phyloP scores from a whole-genome alignment of 2,329 filamentous ascomycete genomes.

The Fusarium sp. region DNA sequence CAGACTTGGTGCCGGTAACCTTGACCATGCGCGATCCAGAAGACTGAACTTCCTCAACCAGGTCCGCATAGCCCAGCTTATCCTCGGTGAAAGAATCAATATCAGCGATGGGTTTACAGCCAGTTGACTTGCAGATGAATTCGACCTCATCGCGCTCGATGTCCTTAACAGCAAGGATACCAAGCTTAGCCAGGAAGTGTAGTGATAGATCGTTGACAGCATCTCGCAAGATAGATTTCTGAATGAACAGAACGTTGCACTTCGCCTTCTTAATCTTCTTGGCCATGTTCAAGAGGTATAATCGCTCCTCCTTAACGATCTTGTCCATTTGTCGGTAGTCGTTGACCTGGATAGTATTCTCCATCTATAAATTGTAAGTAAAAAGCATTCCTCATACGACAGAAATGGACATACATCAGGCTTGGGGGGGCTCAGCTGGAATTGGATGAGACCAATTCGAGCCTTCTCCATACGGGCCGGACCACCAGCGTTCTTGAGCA shows the following conservation, averaged over 20 bases:
- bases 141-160: slow-evolving; percentile 99
- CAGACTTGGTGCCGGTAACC: slow-evolving; percentile 87
- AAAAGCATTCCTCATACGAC: not conserved
- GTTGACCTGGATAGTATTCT: slow-evolving; percentile 99
- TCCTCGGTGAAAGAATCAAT: slow-evolving; percentile 99
- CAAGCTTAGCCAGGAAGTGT: slow-evolving; percentile 96
- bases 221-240: slow-evolving; percentile 97
- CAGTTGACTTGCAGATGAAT: slow-evolving; percentile 98
- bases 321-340: slow-evolving; percentile 99
- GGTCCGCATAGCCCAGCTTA: slow-evolving; percentile 92
- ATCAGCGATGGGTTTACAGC: slow-evolving; percentile 98
- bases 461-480: slow-evolving; percentile 97
- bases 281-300: slow-evolving; percentile 97
- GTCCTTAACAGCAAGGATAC: slow-evolving; percentile 95
- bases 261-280: slow-evolving; percentile 99
- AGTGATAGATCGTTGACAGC: slow-evolving; percentile 97
- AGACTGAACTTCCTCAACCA: slow-evolving; percentile 90
- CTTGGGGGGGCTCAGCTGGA: slow-evolving; percentile 97
- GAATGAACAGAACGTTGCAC: slow-evolving; percentile 97
- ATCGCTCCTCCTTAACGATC: slow-evolving; percentile 98
- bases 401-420: slow-evolving; percentile 76
- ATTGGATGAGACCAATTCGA: slow-evolving; percentile 95
- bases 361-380: slow-evolving; percentile 72
- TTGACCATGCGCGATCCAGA: slow-evolving; percentile 93
- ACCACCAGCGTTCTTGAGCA: slow-evolving; percentile 92